Evolutionary conservation across 148 eudicot genomes (phyloP).

Genomic region (Suaeda aralocaspica): DNA sequence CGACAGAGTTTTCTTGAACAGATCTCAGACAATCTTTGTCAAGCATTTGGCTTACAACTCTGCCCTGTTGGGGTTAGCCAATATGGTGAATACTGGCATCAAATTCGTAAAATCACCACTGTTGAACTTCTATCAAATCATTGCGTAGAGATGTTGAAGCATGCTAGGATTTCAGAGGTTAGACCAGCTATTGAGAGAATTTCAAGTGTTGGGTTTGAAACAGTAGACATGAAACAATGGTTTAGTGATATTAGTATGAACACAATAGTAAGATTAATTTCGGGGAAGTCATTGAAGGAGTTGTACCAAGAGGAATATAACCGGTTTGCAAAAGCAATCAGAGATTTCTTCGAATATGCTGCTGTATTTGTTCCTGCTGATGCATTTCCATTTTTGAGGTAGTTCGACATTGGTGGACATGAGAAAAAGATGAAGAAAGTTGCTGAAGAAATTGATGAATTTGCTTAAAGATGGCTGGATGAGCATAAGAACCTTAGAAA

Average conservation of each 20-base stretch:
- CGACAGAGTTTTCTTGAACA: conserved; percentile 29
- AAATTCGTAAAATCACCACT: conserved; percentile 30
- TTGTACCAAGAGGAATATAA: conserved; percentile 11
- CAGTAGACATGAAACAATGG: conserved; percentile 40
- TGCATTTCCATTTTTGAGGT: conserved; percentile 25
- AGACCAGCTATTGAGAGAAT: conserved; percentile 21
- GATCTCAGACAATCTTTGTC: conserved; percentile 21
- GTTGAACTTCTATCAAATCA: conserved; percentile 35
- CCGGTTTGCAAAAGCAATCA: conserved; percentile 14
- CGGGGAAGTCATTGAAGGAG: conserved; percentile 32
- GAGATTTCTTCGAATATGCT: conserved; percentile 1
- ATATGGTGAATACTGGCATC: conserved; percentile 44
- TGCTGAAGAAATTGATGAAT: conserved; percentile 20
- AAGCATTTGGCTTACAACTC: conserved; percentile 32
- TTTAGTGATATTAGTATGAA: conserved; percentile 37
- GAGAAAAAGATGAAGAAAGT: conserved; percentile 29
- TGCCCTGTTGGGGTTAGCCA: conserved; percentile 37
- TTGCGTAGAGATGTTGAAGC: conserved; percentile 20
- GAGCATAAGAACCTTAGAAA: conserved; percentile 23
- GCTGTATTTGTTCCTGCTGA: conserved; percentile 26
- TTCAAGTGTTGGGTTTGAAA: not conserved
- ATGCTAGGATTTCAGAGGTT: conserved; percentile 24
- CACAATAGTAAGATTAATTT: conserved; percentile 27
- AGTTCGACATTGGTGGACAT: conserved; percentile 37
- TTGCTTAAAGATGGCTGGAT: conserved; percentile 25